Evolutionary conservation across 2,329 filamentous ascomycete genomes (phyloP), one percentile per base, ranked within the genome.

Genomic region (Talaromyces funiculosus): DNA sequence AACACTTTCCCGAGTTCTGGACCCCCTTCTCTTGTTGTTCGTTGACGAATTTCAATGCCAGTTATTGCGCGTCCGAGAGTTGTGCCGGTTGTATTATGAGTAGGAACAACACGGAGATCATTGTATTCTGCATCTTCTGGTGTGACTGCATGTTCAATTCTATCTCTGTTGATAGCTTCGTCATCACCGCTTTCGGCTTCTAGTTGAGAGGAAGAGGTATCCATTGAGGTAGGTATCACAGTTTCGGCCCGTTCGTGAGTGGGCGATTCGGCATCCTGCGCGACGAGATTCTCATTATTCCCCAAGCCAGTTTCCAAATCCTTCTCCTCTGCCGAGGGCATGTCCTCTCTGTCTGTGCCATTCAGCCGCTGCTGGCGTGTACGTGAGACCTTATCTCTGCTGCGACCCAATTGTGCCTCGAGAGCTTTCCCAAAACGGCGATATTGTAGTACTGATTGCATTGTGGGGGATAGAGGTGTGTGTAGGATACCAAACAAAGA

Each of bases 1-100:
- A 77, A 73, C 31, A 80, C 2, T 69, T 72, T 60, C 67, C 69
- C 67, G 67, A 68, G 2, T 67, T 64, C 37, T 73, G 70, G 22
- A 16, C 51, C 62, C 20, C 63, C 67, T 61, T 64, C 64, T 38
- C 53, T 61, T 6, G 64, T 64, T 2, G 62, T 64, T n/a, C 65
- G 67, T 16, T 62, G 33, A 12, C 64, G 54, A 31, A 68, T 64
- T 51, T 69, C 57, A n/a, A 71, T 64, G 8, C 68, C 68, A 8
- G 66, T 69, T 47, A 70, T 56, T 29, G 65, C 63, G 3, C 63
- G 61, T 4, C 67, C 67, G 2, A 69, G 18, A 9, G 65, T 65
- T 16, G 65, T 64, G 22, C 68, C 65, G 47, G 64, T 64, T 3
- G 65, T 69, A 18, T 61, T 56, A n/a, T 51, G 53, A 12, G 66